These are phyloP conservation scores for Nannochloropsis oceanica DNA, from an alignment of 108 stramenopile species.

Conservation along the genomic window DNA sequence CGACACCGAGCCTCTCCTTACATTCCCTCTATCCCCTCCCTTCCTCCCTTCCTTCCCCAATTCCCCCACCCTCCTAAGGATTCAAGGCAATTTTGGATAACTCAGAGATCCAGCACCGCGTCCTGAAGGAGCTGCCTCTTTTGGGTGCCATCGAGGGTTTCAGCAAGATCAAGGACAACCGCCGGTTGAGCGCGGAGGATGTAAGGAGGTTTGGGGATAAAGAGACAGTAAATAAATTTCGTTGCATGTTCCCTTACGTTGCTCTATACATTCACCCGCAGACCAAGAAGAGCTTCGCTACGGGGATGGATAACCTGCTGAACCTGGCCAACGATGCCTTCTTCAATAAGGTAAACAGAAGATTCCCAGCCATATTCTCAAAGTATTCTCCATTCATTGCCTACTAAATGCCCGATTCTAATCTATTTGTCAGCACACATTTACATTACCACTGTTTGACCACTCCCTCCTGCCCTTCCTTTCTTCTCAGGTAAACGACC, in stretches of 20 bases:
- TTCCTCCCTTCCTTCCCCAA: neutral
- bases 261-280: neutral
- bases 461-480: neutral
- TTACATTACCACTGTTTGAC: neutral
- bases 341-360: neutral
- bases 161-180: neutral
- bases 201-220: neutral
- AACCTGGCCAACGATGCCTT: neutral
- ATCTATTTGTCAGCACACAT: neutral
- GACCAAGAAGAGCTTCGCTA: neutral
- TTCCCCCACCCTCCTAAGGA: neutral
- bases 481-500: neutral
- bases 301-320: neutral
- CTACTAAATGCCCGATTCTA: neutral
- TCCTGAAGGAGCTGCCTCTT: neutral
- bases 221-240: neutral
- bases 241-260: neutral
- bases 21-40: neutral
- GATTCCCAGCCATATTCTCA: neutral
- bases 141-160: neutral
- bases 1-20: too few relatives aligned
- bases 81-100: neutral
- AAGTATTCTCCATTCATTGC: neutral
- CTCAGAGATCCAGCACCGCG: neutral
- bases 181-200: neutral